Base-by-base conservation (phyloP, 192 early-diverging fungal genomes). In the Mortierella antarctica region DNA sequence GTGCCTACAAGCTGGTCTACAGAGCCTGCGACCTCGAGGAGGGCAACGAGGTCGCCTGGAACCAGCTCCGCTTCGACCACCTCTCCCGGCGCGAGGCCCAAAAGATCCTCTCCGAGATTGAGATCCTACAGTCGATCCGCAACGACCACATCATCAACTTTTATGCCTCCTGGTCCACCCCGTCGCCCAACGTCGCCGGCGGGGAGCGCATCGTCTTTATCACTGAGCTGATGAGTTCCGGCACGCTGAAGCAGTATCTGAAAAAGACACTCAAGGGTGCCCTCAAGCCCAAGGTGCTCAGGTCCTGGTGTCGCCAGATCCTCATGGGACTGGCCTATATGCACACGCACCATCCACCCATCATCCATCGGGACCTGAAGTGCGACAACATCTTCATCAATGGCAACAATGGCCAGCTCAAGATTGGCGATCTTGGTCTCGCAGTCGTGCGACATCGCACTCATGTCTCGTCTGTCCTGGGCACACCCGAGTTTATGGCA, bases 11-110 rank as follows among this genome's bases (percentile, higher is more conserved):
- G 68, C 86, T 89, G 60, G 94, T 96, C 21, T 96, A 87, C 73
- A 92, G 92, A 63, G 93, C 92, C 44, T 90, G 93, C 77, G 94
- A 96, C 68, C 88, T 90, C 56, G 93, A 96, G 67, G 92, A 95
- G 74, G 94, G 94, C n/a, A 87, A 93, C 15, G 94, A 96, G 82
- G 94, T 96, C 6, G 94, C 94, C n/a, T 96, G 94, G 94, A 95
- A 94, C 82, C 92, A 93, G 83, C 85, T 94, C 42, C 84, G 88
- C 31, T 70, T 91, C 59, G 85, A 91, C 70, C 70, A 78, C 51
- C 67, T 74, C 45, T 56, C 66, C 31, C 74, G 82, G 41, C 74
- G 80, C 31, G 74, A 84, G 18, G 70, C 66, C 7, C 70, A 82
- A 73, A 84, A 84, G 44, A 81, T 80, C 31, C 50, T 66, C 13